Conservation (phyloP, 495 filamentous ascomycete genomes). For the Podospora pseudopauciseta region DNA sequence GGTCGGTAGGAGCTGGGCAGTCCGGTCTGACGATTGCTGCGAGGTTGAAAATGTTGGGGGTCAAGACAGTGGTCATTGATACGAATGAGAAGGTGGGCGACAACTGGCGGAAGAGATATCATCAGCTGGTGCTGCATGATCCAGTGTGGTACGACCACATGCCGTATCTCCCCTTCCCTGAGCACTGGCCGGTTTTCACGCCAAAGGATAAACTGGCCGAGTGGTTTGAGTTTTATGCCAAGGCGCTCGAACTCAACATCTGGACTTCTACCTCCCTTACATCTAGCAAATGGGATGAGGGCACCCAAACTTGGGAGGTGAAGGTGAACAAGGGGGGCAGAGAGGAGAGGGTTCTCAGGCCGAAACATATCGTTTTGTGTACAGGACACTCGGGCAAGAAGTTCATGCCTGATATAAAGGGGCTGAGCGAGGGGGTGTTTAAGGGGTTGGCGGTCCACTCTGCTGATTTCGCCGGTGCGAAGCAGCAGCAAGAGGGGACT, state of each 20-base stretch:
- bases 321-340: slow-evolving; percentile 54
- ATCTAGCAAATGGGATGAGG: slow-evolving; percentile 51
- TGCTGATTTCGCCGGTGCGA: slow-evolving; percentile 61
- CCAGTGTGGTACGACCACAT: slow-evolving; percentile 75
- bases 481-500: slow-evolving; percentile 14
- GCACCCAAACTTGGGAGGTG: slow-evolving; percentile 57
- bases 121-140: slow-evolving; percentile 65
- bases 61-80: slow-evolving; percentile 65
- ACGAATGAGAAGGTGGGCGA: slow-evolving; percentile 63
- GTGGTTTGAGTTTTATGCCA: slow-evolving; percentile 72
- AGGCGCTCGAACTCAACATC: slow-evolving; percentile 70
- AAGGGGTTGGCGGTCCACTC: slow-evolving; percentile 61
- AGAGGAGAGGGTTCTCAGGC: slow-evolving; percentile 55
- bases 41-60: slow-evolving; percentile 65
- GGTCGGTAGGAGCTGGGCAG: slow-evolving; percentile 51
- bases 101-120: slow-evolving; percentile 71
- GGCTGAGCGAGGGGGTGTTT: slow-evolving; percentile 53
- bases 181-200: slow-evolving; percentile 65
- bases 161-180: slow-evolving; percentile 68
- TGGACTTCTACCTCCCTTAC: slow-evolving; percentile 60
- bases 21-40: slow-evolving; percentile 61
- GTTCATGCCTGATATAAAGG: slow-evolving; percentile 60
- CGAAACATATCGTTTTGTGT: slow-evolving; percentile 65
- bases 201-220: slow-evolving; percentile 80
- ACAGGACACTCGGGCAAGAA: slow-evolving; percentile 73